Evolutionary conservation across 2,329 filamentous ascomycete species (phyloP).

Genomic region (Macrophomina phaseolina): DNA sequence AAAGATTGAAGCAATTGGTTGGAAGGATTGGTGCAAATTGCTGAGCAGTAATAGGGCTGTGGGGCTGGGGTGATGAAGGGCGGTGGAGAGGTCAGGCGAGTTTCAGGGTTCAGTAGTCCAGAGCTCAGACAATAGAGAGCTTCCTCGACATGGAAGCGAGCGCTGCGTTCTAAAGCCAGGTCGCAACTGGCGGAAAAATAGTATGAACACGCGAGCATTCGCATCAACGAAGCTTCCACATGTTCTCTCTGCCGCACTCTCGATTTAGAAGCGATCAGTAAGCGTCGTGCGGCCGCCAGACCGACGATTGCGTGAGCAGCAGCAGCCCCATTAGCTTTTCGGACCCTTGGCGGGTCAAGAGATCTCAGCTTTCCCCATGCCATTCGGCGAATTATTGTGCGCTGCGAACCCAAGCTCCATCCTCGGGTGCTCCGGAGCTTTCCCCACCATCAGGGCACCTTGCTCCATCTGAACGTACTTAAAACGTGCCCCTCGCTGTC

Average conservation of each 20-base stretch:
- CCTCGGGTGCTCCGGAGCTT: slow-evolving; percentile 4
- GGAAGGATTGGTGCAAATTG: slow-evolving; percentile 9
- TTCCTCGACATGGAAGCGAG: neutral
- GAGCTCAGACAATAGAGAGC: neutral
- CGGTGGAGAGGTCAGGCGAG: slow-evolving; percentile 8
- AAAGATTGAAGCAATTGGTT: neutral
- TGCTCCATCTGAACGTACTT: slow-evolving; percentile 16
- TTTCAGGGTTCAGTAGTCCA: slow-evolving; percentile 8
- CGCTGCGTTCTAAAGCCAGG: slow-evolving; percentile 2
- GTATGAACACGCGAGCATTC: neutral
- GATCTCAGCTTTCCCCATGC: neutral
- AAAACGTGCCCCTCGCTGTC: slow-evolving; percentile 10
- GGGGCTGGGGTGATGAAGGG: slow-evolving; percentile 9
- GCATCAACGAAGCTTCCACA: too few relatives aligned
- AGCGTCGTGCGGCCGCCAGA: neutral
- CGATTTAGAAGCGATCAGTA: neutral
- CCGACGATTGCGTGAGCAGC: neutral
- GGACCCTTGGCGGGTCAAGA: neutral
- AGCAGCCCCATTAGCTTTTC: neutral
- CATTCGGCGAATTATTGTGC: neutral
- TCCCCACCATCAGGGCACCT: neutral
- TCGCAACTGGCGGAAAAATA: neutral
- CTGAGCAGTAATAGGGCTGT: slow-evolving; percentile 8
- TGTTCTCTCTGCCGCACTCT: too few relatives aligned
- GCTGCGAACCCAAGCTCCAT: neutral